Percentiles rank a stretch among this genome's conserved stretches.
phyloP scores from a whole-genome alignment of 108 stramenopile genomes.

The Nannochloropsis oceanica region DNA sequence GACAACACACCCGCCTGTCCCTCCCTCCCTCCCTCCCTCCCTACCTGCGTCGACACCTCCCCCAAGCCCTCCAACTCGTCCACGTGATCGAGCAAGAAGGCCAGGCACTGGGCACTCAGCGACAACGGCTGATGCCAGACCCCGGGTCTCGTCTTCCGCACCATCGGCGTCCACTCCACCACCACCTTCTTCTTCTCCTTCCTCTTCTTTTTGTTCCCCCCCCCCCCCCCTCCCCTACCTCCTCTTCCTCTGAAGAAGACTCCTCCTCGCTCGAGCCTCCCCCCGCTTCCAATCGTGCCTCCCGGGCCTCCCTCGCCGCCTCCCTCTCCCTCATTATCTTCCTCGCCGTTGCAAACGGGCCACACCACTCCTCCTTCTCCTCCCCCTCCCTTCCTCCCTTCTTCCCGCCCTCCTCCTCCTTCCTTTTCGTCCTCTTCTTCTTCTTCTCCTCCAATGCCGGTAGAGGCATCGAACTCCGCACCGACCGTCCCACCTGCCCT shows the following conservation, averaged over 20 bases:
- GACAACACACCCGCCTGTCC: too few relatives aligned
- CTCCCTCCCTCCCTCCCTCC: too few relatives aligned
- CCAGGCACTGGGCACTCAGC: neutral
- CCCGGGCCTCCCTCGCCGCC: neutral
- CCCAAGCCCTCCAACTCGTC: neutral
- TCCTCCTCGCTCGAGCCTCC: neutral
- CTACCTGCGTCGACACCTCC: neutral
- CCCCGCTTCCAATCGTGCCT: neutral
- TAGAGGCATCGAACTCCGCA: neutral
- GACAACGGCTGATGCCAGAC: neutral
- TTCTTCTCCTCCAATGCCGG: neutral
- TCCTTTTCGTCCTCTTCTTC: neutral
- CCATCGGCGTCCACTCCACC: neutral
- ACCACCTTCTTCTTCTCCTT: neutral
- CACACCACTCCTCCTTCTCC: neutral
- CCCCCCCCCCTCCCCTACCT: neutral
- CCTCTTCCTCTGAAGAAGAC: neutral
- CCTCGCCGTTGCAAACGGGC: neutral
- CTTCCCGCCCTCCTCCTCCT: neutral
- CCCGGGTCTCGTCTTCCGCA: neutral
- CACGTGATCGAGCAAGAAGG: neutral
- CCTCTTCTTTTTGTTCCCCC: neutral
- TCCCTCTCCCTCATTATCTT: neutral
- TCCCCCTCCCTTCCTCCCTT: too few relatives aligned
- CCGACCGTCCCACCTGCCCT: neutral